A percentile compares a stretch with the other conserved stretches of the same genome.
Evolutionary conservation across 2,329 filamentous ascomycete species (phyloP).

Genomic region (Bipolaris bicolor): DNA sequence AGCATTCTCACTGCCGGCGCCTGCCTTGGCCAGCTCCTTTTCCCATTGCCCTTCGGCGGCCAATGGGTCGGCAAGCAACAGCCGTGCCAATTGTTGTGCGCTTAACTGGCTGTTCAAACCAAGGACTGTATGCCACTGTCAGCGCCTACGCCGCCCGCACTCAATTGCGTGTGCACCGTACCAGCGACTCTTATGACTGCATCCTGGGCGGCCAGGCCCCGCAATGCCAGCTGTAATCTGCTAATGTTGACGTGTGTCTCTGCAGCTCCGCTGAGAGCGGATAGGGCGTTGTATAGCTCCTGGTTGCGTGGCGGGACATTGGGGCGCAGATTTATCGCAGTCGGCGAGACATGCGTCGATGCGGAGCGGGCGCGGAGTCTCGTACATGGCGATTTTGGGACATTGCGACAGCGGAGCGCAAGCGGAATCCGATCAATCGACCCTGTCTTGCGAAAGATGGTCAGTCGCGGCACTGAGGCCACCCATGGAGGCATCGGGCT

Average conservation of each 20-base stretch:
- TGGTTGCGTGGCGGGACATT: slow-evolving; percentile 59
- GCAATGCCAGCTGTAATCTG: slow-evolving; percentile 72
- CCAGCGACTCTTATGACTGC: slow-evolving; percentile 63
- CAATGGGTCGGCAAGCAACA: slow-evolving; percentile 59
- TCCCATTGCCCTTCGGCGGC: slow-evolving; percentile 53
- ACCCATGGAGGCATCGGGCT: slow-evolving; percentile 53
- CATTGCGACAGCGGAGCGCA: slow-evolving; percentile 38
- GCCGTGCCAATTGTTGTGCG: slow-evolving; percentile 69
- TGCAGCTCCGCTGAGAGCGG: slow-evolving; percentile 66
- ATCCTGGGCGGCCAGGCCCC: slow-evolving; percentile 63
- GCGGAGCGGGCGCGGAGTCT: slow-evolving; percentile 41
- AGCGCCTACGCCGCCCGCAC: slow-evolving; percentile 10
- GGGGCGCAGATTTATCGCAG: slow-evolving; percentile 60
- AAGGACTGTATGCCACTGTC: slow-evolving; percentile 51
- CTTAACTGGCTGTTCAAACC: slow-evolving; percentile 58
- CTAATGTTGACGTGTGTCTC: slow-evolving; percentile 70
- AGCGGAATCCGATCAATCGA: slow-evolving; percentile 34
- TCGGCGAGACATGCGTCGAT: slow-evolving; percentile 56
- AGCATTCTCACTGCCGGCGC: slow-evolving; percentile 43
- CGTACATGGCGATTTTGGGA: slow-evolving; percentile 17
- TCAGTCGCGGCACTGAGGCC: slow-evolving; percentile 44
- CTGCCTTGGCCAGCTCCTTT: slow-evolving; percentile 44
- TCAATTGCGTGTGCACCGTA: slow-evolving; percentile 37
- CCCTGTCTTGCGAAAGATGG: slow-evolving; percentile 32
- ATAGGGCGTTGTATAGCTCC: slow-evolving; percentile 65